phyloP scores from a whole-genome alignment of 2,329 filamentous ascomycete species.

The Neofusicoccum sp. region DNA sequence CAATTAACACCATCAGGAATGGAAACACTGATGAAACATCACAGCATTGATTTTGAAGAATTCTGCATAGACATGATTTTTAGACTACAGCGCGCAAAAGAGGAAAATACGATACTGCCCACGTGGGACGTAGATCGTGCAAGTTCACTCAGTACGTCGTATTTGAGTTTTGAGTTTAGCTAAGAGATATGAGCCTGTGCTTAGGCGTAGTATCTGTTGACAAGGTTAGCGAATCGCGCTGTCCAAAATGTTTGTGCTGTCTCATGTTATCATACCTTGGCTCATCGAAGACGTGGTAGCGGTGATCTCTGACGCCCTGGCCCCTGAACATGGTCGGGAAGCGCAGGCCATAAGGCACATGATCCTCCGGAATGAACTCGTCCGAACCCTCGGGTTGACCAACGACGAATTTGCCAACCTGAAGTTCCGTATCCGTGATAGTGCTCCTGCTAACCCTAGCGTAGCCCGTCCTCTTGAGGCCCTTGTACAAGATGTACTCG shows the following conservation, averaged over 20 bases:
- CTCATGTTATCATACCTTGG: conserved; percentile 25
- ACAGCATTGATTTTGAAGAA: too few relatives aligned
- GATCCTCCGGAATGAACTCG: conserved; percentile 68
- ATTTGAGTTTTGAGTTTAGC: too few relatives aligned
- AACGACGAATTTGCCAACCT: conserved; percentile 91
- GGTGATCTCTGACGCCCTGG: conserved; percentile 82
- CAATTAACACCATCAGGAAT: too few relatives aligned
- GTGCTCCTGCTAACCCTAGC: conserved; percentile 84
- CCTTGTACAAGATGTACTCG: conserved; percentile 97
- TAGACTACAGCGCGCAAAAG: too few relatives aligned
- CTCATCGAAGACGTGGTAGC: conserved; percentile 94
- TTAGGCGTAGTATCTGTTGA: not conserved
- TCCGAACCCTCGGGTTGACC: conserved; percentile 69
- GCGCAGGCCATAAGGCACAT: conserved; percentile 74
- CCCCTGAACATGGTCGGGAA: conserved; percentile 87
- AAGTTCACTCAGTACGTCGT: too few relatives aligned
- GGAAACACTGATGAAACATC: too few relatives aligned
- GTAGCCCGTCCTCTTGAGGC: conserved; percentile 81
- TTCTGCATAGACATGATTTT: too few relatives aligned
- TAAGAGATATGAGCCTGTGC: too few relatives aligned
- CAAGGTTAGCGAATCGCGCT: not conserved
- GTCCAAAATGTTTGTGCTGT: not conserved
- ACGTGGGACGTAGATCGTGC: too few relatives aligned
- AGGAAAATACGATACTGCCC: too few relatives aligned
- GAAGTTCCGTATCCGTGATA: conserved; percentile 96